Conservation (phyloP, 495 filamentous ascomycete species). For the Ramalina intermedia region DNA sequence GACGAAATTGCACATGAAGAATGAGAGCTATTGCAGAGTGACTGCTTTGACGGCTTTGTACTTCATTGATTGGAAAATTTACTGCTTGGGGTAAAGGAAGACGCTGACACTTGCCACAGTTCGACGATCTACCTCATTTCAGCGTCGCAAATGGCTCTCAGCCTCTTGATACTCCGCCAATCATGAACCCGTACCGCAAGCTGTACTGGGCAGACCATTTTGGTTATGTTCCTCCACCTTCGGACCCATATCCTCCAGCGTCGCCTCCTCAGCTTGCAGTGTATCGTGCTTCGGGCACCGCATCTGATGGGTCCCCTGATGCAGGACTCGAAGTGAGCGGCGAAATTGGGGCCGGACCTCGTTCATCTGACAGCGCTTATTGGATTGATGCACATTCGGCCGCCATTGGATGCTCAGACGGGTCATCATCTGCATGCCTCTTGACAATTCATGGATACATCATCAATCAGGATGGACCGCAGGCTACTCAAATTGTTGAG, state of each 20-base stretch:
- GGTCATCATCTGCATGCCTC: slow-evolving; percentile 21
- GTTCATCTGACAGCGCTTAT: slow-evolving; percentile 23
- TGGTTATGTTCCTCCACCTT: slow-evolving; percentile 26
- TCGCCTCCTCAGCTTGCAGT: slow-evolving; percentile 28
- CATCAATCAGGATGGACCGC: slow-evolving; percentile 9
- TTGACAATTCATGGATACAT: slow-evolving; percentile 26
- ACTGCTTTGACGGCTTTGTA: slow-evolving; percentile 1
- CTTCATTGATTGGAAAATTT: neutral
- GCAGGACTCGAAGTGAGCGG: slow-evolving; percentile 21
- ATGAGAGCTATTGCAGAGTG: neutral
- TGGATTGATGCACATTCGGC: slow-evolving; percentile 29
- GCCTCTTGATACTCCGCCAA: slow-evolving; percentile 20
- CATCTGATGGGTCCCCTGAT: slow-evolving; percentile 16
- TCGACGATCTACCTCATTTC: slow-evolving; percentile 19
- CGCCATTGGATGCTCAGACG: slow-evolving; percentile 28
- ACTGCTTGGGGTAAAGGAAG: no score
- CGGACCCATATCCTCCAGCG: slow-evolving; percentile 24
- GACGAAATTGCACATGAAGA: neutral
- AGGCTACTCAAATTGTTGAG: slow-evolving; percentile 19
- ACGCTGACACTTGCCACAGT: slow-evolving; percentile 7
- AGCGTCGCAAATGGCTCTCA: slow-evolving; percentile 7
- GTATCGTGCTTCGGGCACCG: slow-evolving; percentile 20
- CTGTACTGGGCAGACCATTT: slow-evolving; percentile 12
- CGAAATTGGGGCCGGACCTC: slow-evolving; percentile 30
- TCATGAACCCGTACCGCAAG: slow-evolving; percentile 26